A percentile compares a stretch with the other conserved stretches of the same genome.
These are phyloP conservation scores for Poterioochromonas sp. DNA, from an alignment of 352 stramenopile genomes.

Conservation along the genomic window DNA sequence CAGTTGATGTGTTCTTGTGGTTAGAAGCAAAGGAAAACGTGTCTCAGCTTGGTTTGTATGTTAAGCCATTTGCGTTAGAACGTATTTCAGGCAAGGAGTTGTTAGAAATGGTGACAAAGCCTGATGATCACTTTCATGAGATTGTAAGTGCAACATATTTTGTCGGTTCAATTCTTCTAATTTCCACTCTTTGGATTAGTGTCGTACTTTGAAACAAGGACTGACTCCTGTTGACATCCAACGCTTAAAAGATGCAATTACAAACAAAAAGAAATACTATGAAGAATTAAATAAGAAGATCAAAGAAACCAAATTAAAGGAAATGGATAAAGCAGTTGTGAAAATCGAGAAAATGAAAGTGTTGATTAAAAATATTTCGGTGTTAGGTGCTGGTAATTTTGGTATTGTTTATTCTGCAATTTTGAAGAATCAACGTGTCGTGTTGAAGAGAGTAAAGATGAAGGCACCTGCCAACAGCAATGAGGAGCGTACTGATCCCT, in stretches of 20 bases:
- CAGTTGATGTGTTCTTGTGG: not conserved
- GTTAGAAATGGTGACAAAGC: not conserved
- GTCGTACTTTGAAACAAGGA: not conserved
- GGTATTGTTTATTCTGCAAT: not conserved
- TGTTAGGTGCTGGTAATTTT: not conserved
- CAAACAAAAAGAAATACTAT: not conserved
- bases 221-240: not conserved
- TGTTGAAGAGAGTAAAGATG: not conserved
- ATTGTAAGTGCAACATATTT: not conserved
- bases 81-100: not conserved
- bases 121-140: not conserved
- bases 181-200: not conserved
- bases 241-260: not conserved
- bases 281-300: not conserved
- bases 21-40: not conserved
- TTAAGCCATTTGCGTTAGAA: constrained; percentile 19
- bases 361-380: not conserved
- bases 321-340: not conserved
- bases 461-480: not conserved
- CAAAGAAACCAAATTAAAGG: not conserved
- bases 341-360: not conserved
- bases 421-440: not conserved
- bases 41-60: not conserved
- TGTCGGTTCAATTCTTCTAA: not conserved
- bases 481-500: too few relatives aligned